Evolutionary conservation across 2,329 filamentous ascomycete species (phyloP), one percentile per base, ranked within the genome.

Genomic region (Aureobasidium mangrovei): DNA sequence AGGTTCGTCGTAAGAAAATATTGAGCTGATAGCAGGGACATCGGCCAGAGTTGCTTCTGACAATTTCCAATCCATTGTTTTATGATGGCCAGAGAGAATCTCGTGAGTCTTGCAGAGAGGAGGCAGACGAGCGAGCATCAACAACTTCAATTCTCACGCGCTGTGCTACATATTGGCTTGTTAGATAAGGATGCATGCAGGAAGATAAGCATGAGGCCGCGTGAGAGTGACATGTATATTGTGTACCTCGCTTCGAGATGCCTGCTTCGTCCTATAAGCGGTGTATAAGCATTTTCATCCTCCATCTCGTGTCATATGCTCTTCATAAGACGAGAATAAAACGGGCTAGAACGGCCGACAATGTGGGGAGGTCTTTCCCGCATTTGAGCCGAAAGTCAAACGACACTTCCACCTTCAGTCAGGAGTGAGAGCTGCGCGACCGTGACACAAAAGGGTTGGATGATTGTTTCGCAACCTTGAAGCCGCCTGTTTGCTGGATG

Each of bases 1-100:
- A n/a, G 28, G 27, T 6, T 54, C 51, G 10, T 54, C 51, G 5
- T 45, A 33, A 7, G 36, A 32, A 35, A 36, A 54, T 7, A 54
- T 46, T 28, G 51, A 39, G 8, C 41, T 54, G 24, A 54, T 39
- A n/a, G 51, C 51, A 7, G 51, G 51, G 10, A 54, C 40, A 24
- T 54, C 51, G 5, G 51, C 49, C 8, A 53, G 40, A 43, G 49
- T 43, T 26, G 49, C 49, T 43, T 53, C 12, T 33, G 49, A 51
- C 4, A 51, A 10, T 27, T 41, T 51, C 47, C 47, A 51, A 51
- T 36, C n/a, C 47, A 51, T 51, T 33, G 35, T 7, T 32, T 26
- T 40, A 32, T 18, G 35, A 49, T 4, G 7, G n/a, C n/a, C 3
- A 29, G 4, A 28, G 12, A 24, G 32, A 31, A 12, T 31, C 46